Conservation (phyloP, 2,329 filamentous ascomycete species). For the Pseudocercospora vitis region DNA sequence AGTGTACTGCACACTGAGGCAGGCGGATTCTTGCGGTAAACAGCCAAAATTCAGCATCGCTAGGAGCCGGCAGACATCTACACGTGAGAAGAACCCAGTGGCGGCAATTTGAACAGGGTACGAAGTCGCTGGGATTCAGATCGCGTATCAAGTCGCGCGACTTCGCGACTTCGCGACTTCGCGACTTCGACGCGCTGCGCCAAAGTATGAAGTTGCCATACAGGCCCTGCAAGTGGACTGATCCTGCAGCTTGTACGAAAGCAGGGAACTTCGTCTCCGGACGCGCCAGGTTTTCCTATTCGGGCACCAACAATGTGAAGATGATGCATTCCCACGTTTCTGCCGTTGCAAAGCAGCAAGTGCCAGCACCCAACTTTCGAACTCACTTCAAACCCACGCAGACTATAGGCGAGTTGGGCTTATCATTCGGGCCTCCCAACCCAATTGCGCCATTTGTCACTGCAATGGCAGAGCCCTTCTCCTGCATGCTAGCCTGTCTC, state of each 20-base stretch:
- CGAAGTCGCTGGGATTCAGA: too few species aligned
- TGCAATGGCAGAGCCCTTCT: too few species aligned
- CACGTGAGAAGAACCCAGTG: too few species aligned
- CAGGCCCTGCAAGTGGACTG: conserved; percentile 7
- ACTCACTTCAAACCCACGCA: background rate
- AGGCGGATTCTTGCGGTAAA: too few species aligned
- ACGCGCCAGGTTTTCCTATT: background rate
- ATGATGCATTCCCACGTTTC: background rate
- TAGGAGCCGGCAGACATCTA: too few species aligned
- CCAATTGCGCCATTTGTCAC: background rate
- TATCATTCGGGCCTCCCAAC: too few species aligned
- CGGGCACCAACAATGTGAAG: background rate
- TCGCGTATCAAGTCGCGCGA: background rate
- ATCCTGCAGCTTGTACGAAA: background rate
- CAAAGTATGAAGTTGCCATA: conserved; percentile 3
- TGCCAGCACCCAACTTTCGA: background rate
- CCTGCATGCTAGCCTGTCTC: too few species aligned
- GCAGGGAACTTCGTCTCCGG: conserved; percentile 1
- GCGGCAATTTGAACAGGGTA: too few species aligned
- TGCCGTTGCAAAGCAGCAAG: background rate
- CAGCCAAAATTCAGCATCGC: too few species aligned
- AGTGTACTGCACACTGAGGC: background rate
- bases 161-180: too few species aligned
- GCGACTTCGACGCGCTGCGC: background rate
- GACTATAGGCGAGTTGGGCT: background rate